Conservation (phyloP, 2,329 filamentous ascomycete genomes). For the Ceratocystis harringtonii region DNA sequence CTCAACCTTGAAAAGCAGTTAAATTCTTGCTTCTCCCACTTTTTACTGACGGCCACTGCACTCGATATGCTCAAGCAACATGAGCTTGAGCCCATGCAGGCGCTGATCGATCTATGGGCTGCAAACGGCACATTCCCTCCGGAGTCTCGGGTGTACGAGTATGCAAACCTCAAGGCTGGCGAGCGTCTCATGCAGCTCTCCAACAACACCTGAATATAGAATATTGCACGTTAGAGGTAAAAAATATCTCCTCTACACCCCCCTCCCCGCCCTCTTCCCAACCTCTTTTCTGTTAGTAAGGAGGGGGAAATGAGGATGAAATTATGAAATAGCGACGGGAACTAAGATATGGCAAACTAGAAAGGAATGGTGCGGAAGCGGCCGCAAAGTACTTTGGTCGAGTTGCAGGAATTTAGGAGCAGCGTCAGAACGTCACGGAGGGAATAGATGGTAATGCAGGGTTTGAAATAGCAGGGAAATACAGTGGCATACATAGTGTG, state of each 20-base stretch:
- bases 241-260: not conserved
- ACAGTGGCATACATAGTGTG: not conserved
- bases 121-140: conserved; percentile 75
- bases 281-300: not conserved
- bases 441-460: not conserved
- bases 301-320: not conserved
- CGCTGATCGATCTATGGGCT: conserved; percentile 80
- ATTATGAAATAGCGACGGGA: not conserved
- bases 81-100: conserved; percentile 92
- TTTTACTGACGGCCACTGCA: conserved; percentile 64
- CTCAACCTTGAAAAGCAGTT: conserved; percentile 66
- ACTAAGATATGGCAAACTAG: not conserved
- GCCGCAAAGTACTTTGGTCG: not conserved
- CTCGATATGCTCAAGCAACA: conserved; percentile 74
- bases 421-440: not conserved
- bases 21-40: conserved; percentile 80
- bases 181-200: conserved; percentile 41
- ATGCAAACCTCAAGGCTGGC: conserved; percentile 46
- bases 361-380: not conserved
- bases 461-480: not conserved
- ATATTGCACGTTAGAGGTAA: not conserved
- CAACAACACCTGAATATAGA: conserved; percentile 1
- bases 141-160: conserved; percentile 53
- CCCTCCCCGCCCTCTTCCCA: not conserved
- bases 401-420: not conserved